These are phyloP conservation scores for Mediolabrus comicus DNA, from an alignment of 108 stramenopile species.

Conservation along the genomic window DNA sequence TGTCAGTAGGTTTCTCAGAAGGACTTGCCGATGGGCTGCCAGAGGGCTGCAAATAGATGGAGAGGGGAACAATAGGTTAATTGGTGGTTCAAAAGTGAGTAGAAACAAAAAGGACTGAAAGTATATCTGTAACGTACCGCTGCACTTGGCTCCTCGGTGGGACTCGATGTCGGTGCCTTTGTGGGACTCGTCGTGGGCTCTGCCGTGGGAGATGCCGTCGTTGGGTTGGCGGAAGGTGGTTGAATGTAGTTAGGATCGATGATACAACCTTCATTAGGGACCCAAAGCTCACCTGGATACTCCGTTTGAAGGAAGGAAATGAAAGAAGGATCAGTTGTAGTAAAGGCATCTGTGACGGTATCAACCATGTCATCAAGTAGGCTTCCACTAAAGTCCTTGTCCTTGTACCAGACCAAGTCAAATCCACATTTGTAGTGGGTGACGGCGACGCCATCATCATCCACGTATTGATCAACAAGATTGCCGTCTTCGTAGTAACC, in stretches of 20 bases:
- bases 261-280: slow-evolving; percentile 18
- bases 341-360: slow-evolving; percentile 19
- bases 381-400: slow-evolving; percentile 8
- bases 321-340: slow-evolving; percentile 5
- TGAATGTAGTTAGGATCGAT: slow-evolving; percentile 18
- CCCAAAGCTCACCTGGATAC: slow-evolving; percentile 16
- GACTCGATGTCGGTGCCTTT: neutral
- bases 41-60: neutral
- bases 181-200: neutral
- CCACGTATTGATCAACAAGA: slow-evolving; percentile 19
- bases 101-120: neutral
- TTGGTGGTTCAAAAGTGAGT: neutral
- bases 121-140: neutral
- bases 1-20: neutral
- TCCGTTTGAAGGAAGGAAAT: slow-evolving; percentile 4
- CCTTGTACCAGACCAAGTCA: slow-evolving; percentile 38
- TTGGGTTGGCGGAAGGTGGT: neutral
- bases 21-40: neutral
- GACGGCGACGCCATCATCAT: slow-evolving; percentile 20
- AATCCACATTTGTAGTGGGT: slow-evolving; percentile 41
- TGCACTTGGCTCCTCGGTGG: neutral
- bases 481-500: slow-evolving; percentile 28
- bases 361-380: slow-evolving; percentile 16
- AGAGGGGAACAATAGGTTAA: neutral
- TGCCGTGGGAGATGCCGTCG: slow-evolving; percentile 7